phyloP scores from a whole-genome alignment of 2,329 filamentous ascomycete species.

The Myriosclerotinia curreyana region DNA sequence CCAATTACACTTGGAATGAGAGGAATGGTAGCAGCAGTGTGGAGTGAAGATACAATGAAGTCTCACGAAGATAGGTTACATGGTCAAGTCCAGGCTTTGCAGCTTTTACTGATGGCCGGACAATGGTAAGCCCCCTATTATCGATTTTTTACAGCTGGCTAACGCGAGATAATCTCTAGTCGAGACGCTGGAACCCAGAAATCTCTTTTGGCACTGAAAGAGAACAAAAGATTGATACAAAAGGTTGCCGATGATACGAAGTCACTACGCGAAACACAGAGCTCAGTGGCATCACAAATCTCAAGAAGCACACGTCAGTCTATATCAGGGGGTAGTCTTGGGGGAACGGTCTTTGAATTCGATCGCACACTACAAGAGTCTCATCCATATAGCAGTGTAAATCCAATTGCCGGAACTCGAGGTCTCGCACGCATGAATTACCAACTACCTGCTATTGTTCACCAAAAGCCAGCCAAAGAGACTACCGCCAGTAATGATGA shows the following conservation, averaged over 20 bases:
- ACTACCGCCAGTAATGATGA: not conserved
- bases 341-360: conserved; percentile 5
- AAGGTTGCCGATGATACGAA: conserved; percentile 22
- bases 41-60: conserved; percentile 25
- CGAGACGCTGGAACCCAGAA: conserved; percentile 17
- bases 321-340: not conserved
- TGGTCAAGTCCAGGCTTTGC: conserved; percentile 24
- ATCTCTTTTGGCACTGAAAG: conserved; percentile 15
- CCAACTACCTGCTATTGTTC: not conserved
- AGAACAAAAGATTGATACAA: conserved; percentile 21
- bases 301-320: not conserved
- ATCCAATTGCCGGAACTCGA: not conserved
- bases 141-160: not conserved
- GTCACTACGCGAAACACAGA: conserved; percentile 18
- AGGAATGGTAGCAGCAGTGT: conserved; percentile 4
- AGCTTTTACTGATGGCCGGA: conserved; percentile 23
- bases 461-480: not conserved
- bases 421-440: not conserved
- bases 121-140: conserved; percentile 19
- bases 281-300: conserved; percentile 9
- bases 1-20: conserved; percentile 1
- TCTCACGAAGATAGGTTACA: conserved; percentile 21
- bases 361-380: conserved; percentile 8
- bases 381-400: not conserved
- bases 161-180: not conserved